Conservation (phyloP, 169 alveolate genomes). For the Theileria sp. region DNA sequence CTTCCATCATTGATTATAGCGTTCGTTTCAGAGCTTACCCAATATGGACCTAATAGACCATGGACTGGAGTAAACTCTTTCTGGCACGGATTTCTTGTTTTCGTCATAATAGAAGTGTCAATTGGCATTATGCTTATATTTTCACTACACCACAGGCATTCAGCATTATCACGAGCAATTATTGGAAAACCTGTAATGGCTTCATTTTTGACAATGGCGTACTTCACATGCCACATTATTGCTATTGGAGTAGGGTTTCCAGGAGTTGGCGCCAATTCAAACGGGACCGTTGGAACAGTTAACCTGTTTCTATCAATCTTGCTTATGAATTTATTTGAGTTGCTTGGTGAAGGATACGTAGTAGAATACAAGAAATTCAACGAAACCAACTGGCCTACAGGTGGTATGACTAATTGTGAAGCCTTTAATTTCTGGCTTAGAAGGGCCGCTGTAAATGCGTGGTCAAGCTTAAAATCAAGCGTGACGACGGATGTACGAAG, state of each 20-base stretch:
- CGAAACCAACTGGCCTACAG: constrained; percentile 6
- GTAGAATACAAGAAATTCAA: background rate
- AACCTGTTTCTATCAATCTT: constrained; percentile 10
- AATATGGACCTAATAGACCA: constrained; percentile 7
- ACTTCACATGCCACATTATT: background rate
- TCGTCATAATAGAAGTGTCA: background rate
- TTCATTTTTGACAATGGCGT: constrained; percentile 13
- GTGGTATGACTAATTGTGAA: background rate
- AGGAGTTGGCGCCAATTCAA: constrained; percentile 17
- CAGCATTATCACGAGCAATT: constrained; percentile 9
- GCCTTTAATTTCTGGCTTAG: constrained; percentile 16
- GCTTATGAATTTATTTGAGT: constrained; percentile 1
- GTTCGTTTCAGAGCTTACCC: background rate
- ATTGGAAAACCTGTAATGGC: background rate
- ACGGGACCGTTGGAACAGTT: constrained; percentile 1
- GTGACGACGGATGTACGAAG: constrained; percentile 1
- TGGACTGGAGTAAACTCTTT: background rate
- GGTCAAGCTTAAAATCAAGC: constrained; percentile 1
- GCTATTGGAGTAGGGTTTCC: constrained; percentile 9
- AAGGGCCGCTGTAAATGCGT: background rate
- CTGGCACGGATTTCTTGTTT: constrained; percentile 11
- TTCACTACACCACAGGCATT: background rate
- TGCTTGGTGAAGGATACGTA: constrained; percentile 23
- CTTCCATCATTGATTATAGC: constrained; percentile 11
- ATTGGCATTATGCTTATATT: background rate